Evolutionary conservation across 2,329 filamentous ascomycete genomes (phyloP).

Genomic region (Daldinia eschscholtzii): DNA sequence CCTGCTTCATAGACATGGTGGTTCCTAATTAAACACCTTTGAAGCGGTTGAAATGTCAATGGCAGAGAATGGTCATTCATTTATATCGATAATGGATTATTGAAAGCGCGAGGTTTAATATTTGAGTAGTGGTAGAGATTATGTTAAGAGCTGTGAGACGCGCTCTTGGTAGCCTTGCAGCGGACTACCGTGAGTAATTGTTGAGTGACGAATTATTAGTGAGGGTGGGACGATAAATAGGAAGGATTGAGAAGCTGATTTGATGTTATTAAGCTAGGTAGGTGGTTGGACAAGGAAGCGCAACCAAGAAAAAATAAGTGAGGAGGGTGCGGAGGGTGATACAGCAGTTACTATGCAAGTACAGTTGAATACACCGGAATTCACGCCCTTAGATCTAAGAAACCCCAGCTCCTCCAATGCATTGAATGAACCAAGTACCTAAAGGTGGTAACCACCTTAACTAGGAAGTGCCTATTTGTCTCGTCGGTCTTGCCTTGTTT

Average conservation of each 20-base stretch:
- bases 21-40: constrained; percentile 21
- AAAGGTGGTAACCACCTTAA: not conserved
- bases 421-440: not conserved
- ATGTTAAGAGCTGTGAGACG: constrained; percentile 31
- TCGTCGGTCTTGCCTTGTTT: constrained; percentile 31
- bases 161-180: constrained; percentile 34
- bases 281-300: constrained; percentile 11
- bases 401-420: not conserved
- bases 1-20: constrained; percentile 46
- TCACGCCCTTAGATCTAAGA: not conserved
- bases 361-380: not conserved
- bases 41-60: constrained; percentile 16
- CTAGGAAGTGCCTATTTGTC: constrained; percentile 15
- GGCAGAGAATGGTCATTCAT: constrained; percentile 24
- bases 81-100: constrained; percentile 47
- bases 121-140: constrained; percentile 3
- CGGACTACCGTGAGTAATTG: constrained; percentile 3
- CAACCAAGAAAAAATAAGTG: constrained; percentile 21
- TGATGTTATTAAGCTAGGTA: constrained; percentile 5
- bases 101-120: not conserved
- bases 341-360: not conserved
- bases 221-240: constrained; percentile 26
- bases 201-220: constrained; percentile 21
- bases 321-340: not conserved
- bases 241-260: constrained; percentile 16